phyloP scores from a whole-genome alignment of 78 protist species.

The Anaeramoeba flamelloides region DNA sequence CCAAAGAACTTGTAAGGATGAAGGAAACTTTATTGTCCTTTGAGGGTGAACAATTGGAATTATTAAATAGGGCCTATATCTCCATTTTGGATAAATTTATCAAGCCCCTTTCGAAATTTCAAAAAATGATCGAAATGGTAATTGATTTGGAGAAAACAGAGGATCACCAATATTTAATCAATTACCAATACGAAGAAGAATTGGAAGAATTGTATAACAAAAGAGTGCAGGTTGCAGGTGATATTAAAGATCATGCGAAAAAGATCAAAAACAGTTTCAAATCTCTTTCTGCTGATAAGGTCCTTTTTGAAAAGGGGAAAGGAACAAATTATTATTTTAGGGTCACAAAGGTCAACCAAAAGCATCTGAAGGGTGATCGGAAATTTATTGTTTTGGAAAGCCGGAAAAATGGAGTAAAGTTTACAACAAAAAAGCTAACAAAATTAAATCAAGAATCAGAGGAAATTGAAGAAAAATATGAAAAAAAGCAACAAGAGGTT shows the following conservation, averaged over 20 bases:
- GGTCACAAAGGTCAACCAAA: too few species aligned
- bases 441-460: constrained; percentile 9
- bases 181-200: constrained; percentile 35
- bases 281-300: too few species aligned
- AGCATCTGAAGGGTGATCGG: constrained; percentile 40
- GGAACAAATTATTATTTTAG: too few species aligned
- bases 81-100: too few species aligned
- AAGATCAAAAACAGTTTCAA: not conserved
- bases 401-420: constrained; percentile 48
- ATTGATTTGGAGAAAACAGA: constrained; percentile 45
- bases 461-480: not conserved
- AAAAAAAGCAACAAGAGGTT: constrained; percentile 20
- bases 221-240: too few species aligned
- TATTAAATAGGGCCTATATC: too few species aligned
- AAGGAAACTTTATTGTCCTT: too few species aligned
- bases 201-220: constrained; percentile 16
- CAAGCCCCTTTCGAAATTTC: too few species aligned
- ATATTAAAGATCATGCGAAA: not conserved
- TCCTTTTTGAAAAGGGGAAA: too few species aligned
- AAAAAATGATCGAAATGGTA: constrained; percentile 44
- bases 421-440: constrained; percentile 25
- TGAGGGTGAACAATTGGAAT: too few species aligned
- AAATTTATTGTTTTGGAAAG: constrained; percentile 15
- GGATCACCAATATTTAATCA: constrained; percentile 57
- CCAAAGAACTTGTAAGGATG: too few species aligned